phyloP scores from a whole-genome alignment of 208 protist genomes.

The Phytomonas sp. region DNA sequence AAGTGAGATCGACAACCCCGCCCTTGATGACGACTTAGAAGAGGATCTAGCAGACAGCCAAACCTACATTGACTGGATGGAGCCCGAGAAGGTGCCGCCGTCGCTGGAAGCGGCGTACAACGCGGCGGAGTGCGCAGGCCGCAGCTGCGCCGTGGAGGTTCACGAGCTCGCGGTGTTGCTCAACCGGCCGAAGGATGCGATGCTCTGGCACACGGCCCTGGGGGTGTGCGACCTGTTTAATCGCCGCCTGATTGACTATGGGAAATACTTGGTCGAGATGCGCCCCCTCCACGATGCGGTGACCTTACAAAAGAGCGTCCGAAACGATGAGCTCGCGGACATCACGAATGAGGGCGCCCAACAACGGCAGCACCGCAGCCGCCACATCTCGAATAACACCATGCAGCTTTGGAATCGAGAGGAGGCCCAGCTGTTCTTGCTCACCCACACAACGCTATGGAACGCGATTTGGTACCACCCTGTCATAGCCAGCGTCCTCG shows the following conservation, averaged over 20 bases:
- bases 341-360: slow-evolving; percentile 28
- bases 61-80: slow-evolving; percentile 19
- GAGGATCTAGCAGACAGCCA: slow-evolving; percentile 28
- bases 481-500: slow-evolving; percentile 54
- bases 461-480: slow-evolving; percentile 77
- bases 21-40: slow-evolving; percentile 19
- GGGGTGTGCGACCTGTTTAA: slow-evolving; percentile 74
- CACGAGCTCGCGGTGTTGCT: slow-evolving; percentile 74
- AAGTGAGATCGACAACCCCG: background rate
- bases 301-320: slow-evolving; percentile 47
- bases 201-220: slow-evolving; percentile 80
- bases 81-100: slow-evolving; percentile 29
- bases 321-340: slow-evolving; percentile 31
- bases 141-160: slow-evolving; percentile 65
- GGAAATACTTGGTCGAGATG: slow-evolving; percentile 73
- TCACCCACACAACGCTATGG: slow-evolving; percentile 75
- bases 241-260: slow-evolving; percentile 74
- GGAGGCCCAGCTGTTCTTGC: slow-evolving; percentile 70
- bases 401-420: slow-evolving; percentile 73
- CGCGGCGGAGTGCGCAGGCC: slow-evolving; percentile 43
- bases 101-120: slow-evolving; percentile 57
- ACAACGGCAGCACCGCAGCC: slow-evolving; percentile 7
- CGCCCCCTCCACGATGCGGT: slow-evolving; percentile 75
- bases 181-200: slow-evolving; percentile 43
- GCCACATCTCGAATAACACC: slow-evolving; percentile 13